A percentile compares a stretch with the other conserved stretches of the same genome.
phyloP scores from a whole-genome alignment of 768 basidiomycete genomes.

The Pluteus cervinus region DNA sequence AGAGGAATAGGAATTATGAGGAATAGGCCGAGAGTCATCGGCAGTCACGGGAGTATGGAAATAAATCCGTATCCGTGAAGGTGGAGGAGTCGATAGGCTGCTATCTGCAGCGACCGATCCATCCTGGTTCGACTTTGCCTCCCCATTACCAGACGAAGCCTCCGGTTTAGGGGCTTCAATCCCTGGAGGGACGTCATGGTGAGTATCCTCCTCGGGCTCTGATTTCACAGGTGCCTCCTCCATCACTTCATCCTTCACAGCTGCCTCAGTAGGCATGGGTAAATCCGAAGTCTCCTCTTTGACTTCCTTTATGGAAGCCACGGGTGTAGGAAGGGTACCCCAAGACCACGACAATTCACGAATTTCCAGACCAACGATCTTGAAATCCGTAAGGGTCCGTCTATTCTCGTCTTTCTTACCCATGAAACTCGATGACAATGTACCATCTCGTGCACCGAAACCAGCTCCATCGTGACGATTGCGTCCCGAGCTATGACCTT shows the following conservation, averaged over 20 bases:
- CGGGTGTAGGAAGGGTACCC: slow-evolving; percentile 50
- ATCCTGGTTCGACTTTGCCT: slow-evolving; percentile 22
- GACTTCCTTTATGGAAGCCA: slow-evolving; percentile 27
- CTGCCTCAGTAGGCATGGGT: slow-evolving; percentile 23
- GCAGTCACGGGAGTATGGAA: slow-evolving; percentile 86
- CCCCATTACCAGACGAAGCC: slow-evolving; percentile 17
- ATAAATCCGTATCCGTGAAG: slow-evolving; percentile 85
- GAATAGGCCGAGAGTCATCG: slow-evolving; percentile 74
- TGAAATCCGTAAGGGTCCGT: slow-evolving; percentile 96
- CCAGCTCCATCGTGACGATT: slow-evolving; percentile 37
- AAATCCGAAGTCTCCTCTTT: slow-evolving; percentile 24
- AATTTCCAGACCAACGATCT: slow-evolving; percentile 88
- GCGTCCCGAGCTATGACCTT: slow-evolving; percentile 40
- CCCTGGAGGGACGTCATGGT: slow-evolving; percentile 12
- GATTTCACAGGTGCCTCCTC: slow-evolving; percentile 26
- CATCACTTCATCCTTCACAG: slow-evolving; percentile 24
- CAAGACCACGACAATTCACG: slow-evolving; percentile 82
- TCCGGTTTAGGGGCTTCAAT: slow-evolving; percentile 20
- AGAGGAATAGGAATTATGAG: slow-evolving; percentile 48
- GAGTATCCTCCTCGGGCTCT: slow-evolving; percentile 26
- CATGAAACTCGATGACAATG: slow-evolving; percentile 36
- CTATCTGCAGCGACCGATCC: slow-evolving; percentile 20
- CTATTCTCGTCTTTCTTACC: slow-evolving; percentile 87
- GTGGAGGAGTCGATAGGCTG: slow-evolving; percentile 41
- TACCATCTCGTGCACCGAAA: slow-evolving; percentile 46